Percentiles rank a stretch among this genome's conserved stretches.
These are phyloP conservation scores for Penicillium lividum DNA, from an alignment of 495 filamentous ascomycete genomes.

Conservation along the genomic window DNA sequence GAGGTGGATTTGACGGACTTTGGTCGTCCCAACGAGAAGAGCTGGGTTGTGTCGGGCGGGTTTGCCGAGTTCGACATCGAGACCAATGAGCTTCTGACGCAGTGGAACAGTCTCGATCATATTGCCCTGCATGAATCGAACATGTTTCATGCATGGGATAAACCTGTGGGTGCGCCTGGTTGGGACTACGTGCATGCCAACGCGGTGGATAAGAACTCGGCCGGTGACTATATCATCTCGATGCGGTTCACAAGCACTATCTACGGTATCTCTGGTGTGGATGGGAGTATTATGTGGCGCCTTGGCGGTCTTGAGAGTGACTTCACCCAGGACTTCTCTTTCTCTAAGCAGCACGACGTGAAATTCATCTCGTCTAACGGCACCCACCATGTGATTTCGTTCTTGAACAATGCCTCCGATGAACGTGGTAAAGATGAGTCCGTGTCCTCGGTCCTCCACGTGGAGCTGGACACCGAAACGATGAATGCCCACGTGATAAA, in stretches of 20 bases:
- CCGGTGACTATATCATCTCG: conserved; percentile 60
- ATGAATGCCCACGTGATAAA: conserved; percentile 46
- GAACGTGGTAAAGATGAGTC: conserved; percentile 39
- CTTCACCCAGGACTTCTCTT: conserved; percentile 50
- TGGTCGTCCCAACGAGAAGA: conserved; percentile 41
- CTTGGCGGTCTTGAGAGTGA: conserved; percentile 50
- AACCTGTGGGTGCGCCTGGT: conserved; percentile 22
- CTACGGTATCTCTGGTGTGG: conserved; percentile 57
- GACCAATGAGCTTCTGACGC: conserved; percentile 45
- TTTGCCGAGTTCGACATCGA: conserved; percentile 50
- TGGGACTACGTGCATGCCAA: conserved; percentile 48
- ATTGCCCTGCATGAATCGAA: conserved; percentile 42
- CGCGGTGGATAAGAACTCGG: conserved; percentile 43
- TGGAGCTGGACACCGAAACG: conserved; percentile 50
- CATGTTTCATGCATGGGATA: conserved; percentile 47
- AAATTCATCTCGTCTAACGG: conserved; percentile 53
- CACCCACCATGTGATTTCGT: conserved; percentile 51
- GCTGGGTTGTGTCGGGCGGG: conserved; percentile 41
- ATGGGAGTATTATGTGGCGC: conserved; percentile 60
- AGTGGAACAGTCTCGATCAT: conserved; percentile 50
- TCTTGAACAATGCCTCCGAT: conserved; percentile 58
- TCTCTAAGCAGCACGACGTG: conserved; percentile 63
- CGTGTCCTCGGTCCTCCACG: conserved; percentile 53
- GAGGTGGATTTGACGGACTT: conserved; percentile 43
- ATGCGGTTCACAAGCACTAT: conserved; percentile 57